phyloP scores from a whole-genome alignment of 441 rosid species.

The Cnidoscolus chayamansa region DNA sequence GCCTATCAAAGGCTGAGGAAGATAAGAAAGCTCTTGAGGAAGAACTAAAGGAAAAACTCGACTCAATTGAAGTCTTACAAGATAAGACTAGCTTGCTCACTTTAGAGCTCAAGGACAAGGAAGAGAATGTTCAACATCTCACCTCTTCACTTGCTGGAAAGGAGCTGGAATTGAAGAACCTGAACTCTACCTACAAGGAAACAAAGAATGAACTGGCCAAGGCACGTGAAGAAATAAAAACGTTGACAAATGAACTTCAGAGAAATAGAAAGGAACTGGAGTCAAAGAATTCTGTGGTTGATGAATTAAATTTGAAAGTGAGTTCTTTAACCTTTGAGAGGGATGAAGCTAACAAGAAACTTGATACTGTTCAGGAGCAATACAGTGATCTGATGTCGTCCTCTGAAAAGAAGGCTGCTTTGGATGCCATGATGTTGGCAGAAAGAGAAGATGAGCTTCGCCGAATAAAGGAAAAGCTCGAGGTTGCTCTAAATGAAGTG shows the following conservation, averaged over 20 bases:
- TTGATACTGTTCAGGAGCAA: constrained; percentile 42
- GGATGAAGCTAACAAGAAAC: constrained; percentile 47
- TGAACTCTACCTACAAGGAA: constrained; percentile 41
- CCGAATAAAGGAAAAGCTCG: constrained; percentile 50
- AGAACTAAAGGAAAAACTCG: constrained; percentile 52
- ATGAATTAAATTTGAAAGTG: constrained; percentile 49
- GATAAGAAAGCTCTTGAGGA: constrained; percentile 56
- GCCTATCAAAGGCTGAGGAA: constrained; percentile 51
- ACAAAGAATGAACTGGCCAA: constrained; percentile 47
- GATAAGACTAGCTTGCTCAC: constrained; percentile 51
- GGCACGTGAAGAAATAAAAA: constrained; percentile 47
- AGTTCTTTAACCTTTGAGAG: constrained; percentile 47
- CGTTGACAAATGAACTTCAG: constrained; percentile 40
- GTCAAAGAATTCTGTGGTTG: constrained; percentile 43
- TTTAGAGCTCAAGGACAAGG: constrained; percentile 60
- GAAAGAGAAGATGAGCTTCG: constrained; percentile 51
- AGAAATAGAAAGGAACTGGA: constrained; percentile 45
- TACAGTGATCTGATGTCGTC: constrained; percentile 53
- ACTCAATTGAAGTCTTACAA: constrained; percentile 46
- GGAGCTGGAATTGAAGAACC: constrained; percentile 53
- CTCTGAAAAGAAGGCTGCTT: constrained; percentile 53
- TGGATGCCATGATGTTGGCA: constrained; percentile 46
- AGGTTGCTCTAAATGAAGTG: constrained; percentile 39
- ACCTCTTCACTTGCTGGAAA: constrained; percentile 44
- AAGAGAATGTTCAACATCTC: constrained; percentile 45